Evolutionary conservation across 2,329 filamentous ascomycete species (phyloP), one percentile per base, ranked within the genome.

Genomic region (Ploettnerulaceae sp.): DNA sequence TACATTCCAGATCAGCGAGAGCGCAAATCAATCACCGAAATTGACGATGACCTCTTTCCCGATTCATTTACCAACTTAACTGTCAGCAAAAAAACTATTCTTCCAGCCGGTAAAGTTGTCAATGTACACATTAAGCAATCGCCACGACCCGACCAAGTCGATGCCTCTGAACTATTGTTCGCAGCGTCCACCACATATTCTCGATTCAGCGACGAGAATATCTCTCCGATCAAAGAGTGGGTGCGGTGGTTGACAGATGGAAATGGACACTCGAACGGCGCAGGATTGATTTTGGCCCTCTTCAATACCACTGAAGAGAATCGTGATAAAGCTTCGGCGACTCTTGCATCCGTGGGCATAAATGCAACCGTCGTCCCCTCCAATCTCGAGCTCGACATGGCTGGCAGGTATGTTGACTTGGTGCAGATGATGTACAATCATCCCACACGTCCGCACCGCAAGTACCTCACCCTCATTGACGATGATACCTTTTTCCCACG

Each of bases 171-270:
- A 53, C 74, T 79, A 59, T 72, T 79, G 62, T 80, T 80, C 49
- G 76, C 75, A 34, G 74, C 78, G 3, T 79, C 76, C 0, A 80
- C 77, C 4, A 79, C 75, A 0, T 79, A 75, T 63, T 68, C 73
- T 54, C 69, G 76, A 33, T 77, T 81, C 60, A 73, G 66, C 60
- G 71, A 74, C 48, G 63, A 69, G 1, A 66, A 67, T 42, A 76
- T 71, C 1, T 74, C 68, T 36, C 73, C 76, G 0, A 68, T 79
- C 34, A 73, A 76, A 53, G 76, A 81, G 59, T 80, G 76, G 75
- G 69, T 70, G 3, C 75, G 74, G 61, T 80, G 76, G 76, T 68
- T 80, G 38, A 80, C 77, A 2, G 74, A 81, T 58, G 71, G 73
- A 52, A 69, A 71, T 43, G 75, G 76, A 28, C 62, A 68, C 45